These are phyloP conservation scores for Rhodotorula diobovata DNA, from an alignment of 768 basidiomycete species.

Conservation along the genomic window DNA sequence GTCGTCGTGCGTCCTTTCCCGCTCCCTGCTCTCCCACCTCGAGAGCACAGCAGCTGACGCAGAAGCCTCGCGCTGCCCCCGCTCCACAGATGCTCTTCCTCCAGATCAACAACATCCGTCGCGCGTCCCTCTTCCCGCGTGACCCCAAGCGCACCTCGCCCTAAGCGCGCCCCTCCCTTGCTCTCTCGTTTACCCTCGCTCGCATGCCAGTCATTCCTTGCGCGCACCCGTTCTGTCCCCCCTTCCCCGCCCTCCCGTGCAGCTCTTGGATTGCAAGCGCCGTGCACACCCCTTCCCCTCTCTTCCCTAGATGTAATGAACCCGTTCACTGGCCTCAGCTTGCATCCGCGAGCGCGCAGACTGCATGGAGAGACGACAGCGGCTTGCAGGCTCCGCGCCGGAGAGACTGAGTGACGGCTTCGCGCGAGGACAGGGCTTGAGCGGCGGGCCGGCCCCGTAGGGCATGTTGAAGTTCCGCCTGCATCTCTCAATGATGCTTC, in stretches of 20 bases:
- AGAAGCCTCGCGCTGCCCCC: neutral
- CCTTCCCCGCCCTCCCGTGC: neutral
- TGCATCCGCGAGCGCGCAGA: no score
- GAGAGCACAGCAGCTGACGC: neutral
- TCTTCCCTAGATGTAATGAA: neutral
- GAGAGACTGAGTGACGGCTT: no score
- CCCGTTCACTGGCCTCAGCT: no score
- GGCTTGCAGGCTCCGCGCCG: no score
- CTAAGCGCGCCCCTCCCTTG: slow-evolving; percentile 45
- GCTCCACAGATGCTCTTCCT: slow-evolving; percentile 73
- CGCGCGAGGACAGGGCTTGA: no score
- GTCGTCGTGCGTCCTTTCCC: slow-evolving; percentile 54
- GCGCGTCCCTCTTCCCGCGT: slow-evolving; percentile 89
- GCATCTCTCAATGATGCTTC: no score
- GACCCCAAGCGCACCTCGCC: slow-evolving; percentile 94
- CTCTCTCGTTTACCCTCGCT: neutral
- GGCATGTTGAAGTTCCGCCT: no score
- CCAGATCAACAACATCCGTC: slow-evolving; percentile 89
- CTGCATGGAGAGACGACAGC: no score
- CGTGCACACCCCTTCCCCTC: neutral
- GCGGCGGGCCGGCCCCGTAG: no score
- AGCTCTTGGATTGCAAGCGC: neutral
- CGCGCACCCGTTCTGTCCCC: no score
- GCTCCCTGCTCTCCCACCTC: neutral
- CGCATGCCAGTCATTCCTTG: no score